Conservation (phyloP, 768 basidiomycete genomes). For the Rhizopogon vesiculosus region DNA sequence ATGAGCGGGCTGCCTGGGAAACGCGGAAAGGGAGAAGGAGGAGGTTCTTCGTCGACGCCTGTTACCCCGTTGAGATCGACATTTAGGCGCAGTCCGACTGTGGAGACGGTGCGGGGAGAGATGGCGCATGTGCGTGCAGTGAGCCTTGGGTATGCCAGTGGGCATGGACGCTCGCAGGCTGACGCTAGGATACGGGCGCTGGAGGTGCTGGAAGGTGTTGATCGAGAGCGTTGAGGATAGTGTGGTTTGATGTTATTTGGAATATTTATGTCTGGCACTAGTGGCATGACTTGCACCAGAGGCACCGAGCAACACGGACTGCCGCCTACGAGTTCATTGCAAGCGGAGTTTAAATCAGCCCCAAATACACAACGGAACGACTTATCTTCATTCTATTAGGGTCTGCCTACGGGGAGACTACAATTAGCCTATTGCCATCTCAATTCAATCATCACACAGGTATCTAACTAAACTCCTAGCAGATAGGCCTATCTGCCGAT, state of each 20-base stretch:
- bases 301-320: too few relatives aligned
- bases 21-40: constrained; percentile 7
- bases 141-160: constrained; percentile 22
- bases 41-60: background rate
- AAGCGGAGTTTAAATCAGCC: too few relatives aligned
- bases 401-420: too few relatives aligned
- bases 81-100: background rate
- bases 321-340: too few relatives aligned
- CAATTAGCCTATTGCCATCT: too few relatives aligned
- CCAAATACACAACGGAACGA: too few relatives aligned
- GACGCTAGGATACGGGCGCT: constrained; percentile 21
- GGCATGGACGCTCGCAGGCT: constrained; percentile 7
- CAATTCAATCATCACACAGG: too few relatives aligned
- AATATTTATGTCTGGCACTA: background rate
- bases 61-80: background rate
- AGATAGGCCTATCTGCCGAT: too few relatives aligned
- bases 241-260: background rate
- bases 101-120: constrained; percentile 9
- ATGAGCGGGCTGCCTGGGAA: constrained; percentile 45
- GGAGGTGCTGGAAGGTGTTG: constrained; percentile 15
- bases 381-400: too few relatives aligned
- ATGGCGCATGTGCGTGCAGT: constrained; percentile 16
- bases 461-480: too few relatives aligned
- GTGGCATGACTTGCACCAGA: too few relatives aligned
- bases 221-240: constrained; percentile 7